phyloP scores from a whole-genome alignment of 2,329 filamentous ascomycete species.

The Microsporum audouinii region DNA sequence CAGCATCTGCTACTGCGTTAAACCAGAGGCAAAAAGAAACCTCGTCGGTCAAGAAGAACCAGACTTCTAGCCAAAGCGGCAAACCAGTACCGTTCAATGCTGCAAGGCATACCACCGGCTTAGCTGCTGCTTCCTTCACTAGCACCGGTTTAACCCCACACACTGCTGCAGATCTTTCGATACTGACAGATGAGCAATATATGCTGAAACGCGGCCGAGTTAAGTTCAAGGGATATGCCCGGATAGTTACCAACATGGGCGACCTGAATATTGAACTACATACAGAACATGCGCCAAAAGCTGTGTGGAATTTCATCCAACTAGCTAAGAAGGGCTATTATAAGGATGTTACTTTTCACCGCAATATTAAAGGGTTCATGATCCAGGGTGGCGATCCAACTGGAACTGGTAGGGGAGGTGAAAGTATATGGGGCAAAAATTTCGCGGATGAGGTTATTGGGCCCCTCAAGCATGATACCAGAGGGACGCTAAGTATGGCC shows the following conservation, averaged over 20 bases:
- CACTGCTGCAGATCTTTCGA: conserved; percentile 73
- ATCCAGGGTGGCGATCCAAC: conserved; percentile 93
- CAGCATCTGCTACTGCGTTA: conserved; percentile 12
- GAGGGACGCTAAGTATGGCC: conserved; percentile 83
- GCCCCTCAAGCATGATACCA: conserved; percentile 66
- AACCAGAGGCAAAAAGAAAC: background rate
- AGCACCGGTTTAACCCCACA: conserved; percentile 87
- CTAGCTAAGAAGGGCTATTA: conserved; percentile 87
- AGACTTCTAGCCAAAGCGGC: conserved; percentile 12
- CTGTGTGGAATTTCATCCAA: conserved; percentile 93
- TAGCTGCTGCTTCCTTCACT: conserved; percentile 86
- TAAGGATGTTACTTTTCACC: conserved; percentile 70
- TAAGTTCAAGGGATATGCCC: conserved; percentile 80
- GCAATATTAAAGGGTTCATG: conserved; percentile 95
- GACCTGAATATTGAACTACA: conserved; percentile 80
- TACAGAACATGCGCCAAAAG: conserved; percentile 79
- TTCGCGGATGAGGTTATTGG: conserved; percentile 92
- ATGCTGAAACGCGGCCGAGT: conserved; percentile 86
- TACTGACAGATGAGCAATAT: conserved; percentile 88
- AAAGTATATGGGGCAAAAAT: conserved; percentile 85
- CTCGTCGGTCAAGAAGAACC: background rate
- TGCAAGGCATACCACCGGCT: conserved; percentile 79
- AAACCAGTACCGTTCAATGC: conserved; percentile 60
- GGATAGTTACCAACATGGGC: conserved; percentile 76
- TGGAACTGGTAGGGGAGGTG: conserved; percentile 80